Base-by-base conservation (phyloP, 2,329 filamentous ascomycete genomes). In the Colletotrichum aenigma region DNA sequence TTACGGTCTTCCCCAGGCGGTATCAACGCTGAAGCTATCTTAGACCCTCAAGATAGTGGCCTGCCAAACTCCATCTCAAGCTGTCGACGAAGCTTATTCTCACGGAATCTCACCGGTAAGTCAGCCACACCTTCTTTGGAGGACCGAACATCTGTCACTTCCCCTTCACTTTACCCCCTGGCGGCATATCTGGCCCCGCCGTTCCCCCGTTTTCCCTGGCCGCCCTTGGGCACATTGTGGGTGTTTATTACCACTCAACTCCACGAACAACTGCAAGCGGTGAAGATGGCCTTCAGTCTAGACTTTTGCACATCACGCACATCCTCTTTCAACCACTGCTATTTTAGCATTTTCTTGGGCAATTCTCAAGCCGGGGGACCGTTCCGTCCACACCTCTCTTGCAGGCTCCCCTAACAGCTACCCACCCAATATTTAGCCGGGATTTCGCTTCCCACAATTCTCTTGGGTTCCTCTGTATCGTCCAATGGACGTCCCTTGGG, bases 351-450 rank as follows among this genome's bases (percentile, higher is more conserved):
- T 38, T 60, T 28, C 60, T 48, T 30, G n/a, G 65, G 32, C 30
- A 30, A 16, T 56, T 24, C 38, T 71, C 55, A 38, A 68, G 61
- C 69, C 64, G 73, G 70, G 64, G 70, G 62, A 73, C 64, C 21
- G 62, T 75, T 75, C 73, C 73, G 70, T 68, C 56, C 72, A 75
- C 72, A 71, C 72, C 69, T 75, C 67, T 66, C 24, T 62, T 30
- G 30, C 56, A 64, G 56, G 69, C 58, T 56, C 8, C 56, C 70
- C 73, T 56, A 67, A 73, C 64, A 56, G 38, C 36, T 74, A 65
- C 48, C 74, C 74, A 76, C 71, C 58, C 64, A 48, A 74, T 66
- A 76, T 74, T 74, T 76, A 70, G 66, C 71, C 74, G 74, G 74
- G 74, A 66, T 74, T 60, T 43, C 48, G 9, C 43, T 69, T 48